Evolutionary conservation across 2,329 filamentous ascomycete species (phyloP), one percentile per base, ranked within the genome.

Genomic region (Emmonsia crescens): DNA sequence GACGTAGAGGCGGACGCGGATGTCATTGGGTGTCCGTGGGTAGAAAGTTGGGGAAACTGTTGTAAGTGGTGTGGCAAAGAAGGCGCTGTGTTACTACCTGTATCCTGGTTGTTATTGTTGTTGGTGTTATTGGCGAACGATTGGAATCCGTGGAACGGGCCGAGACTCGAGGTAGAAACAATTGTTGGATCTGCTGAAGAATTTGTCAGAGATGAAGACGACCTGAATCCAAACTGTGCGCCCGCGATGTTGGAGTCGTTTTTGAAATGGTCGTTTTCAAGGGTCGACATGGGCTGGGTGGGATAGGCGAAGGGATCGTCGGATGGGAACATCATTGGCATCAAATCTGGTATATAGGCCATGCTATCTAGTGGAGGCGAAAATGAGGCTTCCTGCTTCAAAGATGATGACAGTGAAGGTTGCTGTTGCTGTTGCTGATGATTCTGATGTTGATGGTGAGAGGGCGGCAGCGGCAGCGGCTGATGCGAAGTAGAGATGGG

Each of bases 271-370:
- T 71, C 72, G 59, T 77, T 72, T 68, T 79, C 77, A 49, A 79
- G 66, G 5, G 74, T 77, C 5, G 76, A 77, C 74, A 79, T 76
- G 5, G 78, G 77, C 63, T 80, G 78, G 38, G 76, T 78, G 19
- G 78, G 78, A 64, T 80, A 80, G 5, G 78, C 78, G 62, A 80
- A 80, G 16, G 78, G 78, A 61, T 80, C 78, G 61, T 76, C 75
- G 1, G 78, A 79, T 3, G 78, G 78, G 63, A 77, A 80, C 78
- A 80, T 80, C 66, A 80, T 77, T 9, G 76, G 76, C 73, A 77
- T 78, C 46, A 80, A 70, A 65, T 80, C 78, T 1, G 77, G 77
- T 19, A 80, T 71, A 60, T 74, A 73, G 44, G 64, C 65, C 8
- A 67, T 59, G 56, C 69, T 72, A 38, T 68, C 68, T 60, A 76